Conservation (phyloP, 2,329 filamentous ascomycete species). For the Exophiala spinifera region DNA sequence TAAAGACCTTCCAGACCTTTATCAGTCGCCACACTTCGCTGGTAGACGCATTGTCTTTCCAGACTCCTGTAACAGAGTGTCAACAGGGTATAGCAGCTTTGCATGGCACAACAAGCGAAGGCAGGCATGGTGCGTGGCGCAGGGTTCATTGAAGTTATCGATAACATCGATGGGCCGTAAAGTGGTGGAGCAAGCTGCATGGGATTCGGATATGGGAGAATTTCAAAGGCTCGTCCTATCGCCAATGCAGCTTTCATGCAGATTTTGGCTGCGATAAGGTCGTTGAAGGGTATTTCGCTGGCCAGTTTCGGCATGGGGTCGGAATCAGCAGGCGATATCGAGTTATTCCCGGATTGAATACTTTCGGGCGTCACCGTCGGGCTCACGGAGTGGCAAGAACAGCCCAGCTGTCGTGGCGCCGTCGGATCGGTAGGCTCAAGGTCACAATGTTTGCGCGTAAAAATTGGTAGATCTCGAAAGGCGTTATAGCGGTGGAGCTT, state of each 20-base stretch:
- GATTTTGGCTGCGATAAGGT: constrained; percentile 4
- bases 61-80: constrained; percentile 10
- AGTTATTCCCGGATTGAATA: neutral
- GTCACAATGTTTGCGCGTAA: constrained; percentile 11
- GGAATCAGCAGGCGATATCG: neutral
- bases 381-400: constrained; percentile 3
- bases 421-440: neutral
- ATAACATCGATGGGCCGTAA: neutral
- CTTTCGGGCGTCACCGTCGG: neutral
- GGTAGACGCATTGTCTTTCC: constrained; percentile 3
- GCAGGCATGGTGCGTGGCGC: constrained; percentile 10
- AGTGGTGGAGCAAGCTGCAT: constrained; percentile 1
- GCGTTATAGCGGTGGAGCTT: constrained; percentile 14
- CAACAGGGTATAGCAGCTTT: constrained; percentile 10
- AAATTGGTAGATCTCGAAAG: constrained; percentile 9
- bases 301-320: neutral
- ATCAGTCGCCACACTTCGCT: neutral
- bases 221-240: constrained; percentile 9
- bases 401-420: neutral
- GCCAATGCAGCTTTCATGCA: constrained; percentile 8
- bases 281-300: constrained; percentile 3
- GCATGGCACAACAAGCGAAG: constrained; percentile 16
- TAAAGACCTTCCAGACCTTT: constrained; percentile 11
- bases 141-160: neutral
- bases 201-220: constrained; percentile 10